Evolutionary conservation across 1,284 basidiomycete species (phyloP).

Genomic region (Hortiboletus rubellus): DNA sequence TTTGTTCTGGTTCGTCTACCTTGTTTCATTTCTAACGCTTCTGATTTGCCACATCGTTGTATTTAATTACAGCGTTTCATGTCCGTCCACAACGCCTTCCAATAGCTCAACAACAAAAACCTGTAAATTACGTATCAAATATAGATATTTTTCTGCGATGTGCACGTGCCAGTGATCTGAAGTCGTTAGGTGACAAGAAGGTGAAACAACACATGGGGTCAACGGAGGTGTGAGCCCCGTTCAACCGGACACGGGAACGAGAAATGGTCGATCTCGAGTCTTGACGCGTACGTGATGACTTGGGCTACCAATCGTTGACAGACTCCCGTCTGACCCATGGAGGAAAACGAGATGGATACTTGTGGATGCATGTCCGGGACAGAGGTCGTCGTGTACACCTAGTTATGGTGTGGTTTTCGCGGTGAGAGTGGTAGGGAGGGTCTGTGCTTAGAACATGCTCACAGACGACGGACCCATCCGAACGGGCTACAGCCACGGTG

Average conservation of each 20-base stretch:
- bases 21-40: conserved; percentile 8
- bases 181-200: too few species aligned
- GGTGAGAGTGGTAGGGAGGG: conserved; percentile 49
- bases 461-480: conserved; percentile 4
- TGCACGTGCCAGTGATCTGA: background rate
- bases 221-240: too few species aligned
- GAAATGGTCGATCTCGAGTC: too few species aligned
- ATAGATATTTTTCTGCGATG: conserved; percentile 30
- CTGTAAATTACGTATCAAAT: conserved; percentile 34
- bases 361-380: conserved; percentile 58
- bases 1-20: conserved; percentile 19
- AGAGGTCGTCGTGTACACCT: conserved; percentile 93
- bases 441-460: conserved; percentile 43
- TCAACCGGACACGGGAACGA: too few species aligned
- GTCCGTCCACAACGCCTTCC: background rate
- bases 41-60: conserved; percentile 18
- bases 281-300: too few species aligned
- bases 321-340: too few species aligned
- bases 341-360: too few species aligned
- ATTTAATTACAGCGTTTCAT: conserved; percentile 12
- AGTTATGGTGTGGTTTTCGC: conserved; percentile 86
- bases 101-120: conserved; percentile 16
- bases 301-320: too few species aligned
- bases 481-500: too few species aligned
- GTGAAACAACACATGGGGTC: too few species aligned